phyloP scores from a whole-genome alignment of 176 grass and related monocot genomes.

The Triticum urartu region DNA sequence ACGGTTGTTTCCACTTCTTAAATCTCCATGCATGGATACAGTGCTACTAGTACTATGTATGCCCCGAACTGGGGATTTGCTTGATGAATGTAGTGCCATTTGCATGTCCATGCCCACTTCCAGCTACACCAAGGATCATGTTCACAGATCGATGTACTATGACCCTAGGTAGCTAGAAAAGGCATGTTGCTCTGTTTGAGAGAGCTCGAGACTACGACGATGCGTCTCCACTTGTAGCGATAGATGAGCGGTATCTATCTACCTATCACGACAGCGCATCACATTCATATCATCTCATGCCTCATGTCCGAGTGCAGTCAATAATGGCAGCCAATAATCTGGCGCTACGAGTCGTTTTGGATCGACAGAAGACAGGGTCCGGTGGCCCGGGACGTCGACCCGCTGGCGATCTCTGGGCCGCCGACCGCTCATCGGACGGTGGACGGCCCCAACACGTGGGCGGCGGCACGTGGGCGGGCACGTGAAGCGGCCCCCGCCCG shows the following conservation, averaged over 20 bases:
- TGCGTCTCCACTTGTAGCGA: neutral
- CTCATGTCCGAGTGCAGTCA: slow-evolving; percentile 21
- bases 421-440: neutral
- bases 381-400: neutral
- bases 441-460: neutral
- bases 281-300: slow-evolving; percentile 6
- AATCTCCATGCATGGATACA: neutral
- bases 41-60: neutral
- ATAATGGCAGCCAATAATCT: slow-evolving; percentile 33
- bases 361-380: neutral
- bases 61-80: neutral
- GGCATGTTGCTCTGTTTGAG: neutral
- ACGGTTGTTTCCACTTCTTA: neutral
- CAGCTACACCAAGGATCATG: neutral
- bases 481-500: slow-evolving; percentile 23
- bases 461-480: slow-evolving; percentile 33
- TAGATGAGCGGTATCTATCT: slow-evolving; percentile 1
- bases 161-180: neutral
- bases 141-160: neutral
- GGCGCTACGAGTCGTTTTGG: slow-evolving; percentile 1
- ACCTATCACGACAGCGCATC: neutral
- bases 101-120: neutral
- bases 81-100: neutral
- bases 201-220: neutral
- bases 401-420: neutral